Base-by-base conservation (phyloP, 768 basidiomycete species). In the Pleurotus citrinopileatus region DNA sequence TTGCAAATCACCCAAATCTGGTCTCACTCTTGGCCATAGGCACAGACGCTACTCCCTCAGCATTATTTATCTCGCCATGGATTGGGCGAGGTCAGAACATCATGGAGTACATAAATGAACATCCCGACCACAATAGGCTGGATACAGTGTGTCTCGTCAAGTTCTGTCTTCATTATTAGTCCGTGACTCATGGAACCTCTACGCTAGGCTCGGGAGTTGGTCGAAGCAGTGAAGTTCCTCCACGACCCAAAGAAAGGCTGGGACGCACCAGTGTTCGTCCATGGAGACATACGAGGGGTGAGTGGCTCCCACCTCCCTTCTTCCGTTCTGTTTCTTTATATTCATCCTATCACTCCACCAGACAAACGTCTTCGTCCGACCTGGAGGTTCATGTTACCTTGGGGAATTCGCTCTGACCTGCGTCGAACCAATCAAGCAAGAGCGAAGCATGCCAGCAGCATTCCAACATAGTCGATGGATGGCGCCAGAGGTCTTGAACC, bases 381-480 rank as follows among this genome's bases (percentile, higher is more conserved):
- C 48, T 2, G 48, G 34, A 34, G 48, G 48, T 23, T 51, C 48
- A 29, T 51, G 48, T 9, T 51, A 38, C 23, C 48, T 51, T 20
- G 48, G 48, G n/a, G 48, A 51, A 32, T 51, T 51, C 27, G 29
- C 48, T 34, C 32, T 51, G 32, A 51, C 48, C 23, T 51, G 48
- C n/a, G 34, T 37, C 29, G 48, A 51, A n/a, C 48, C 48, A 6
- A n/a, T 51, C 34, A 34, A 51, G 15, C 8, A 36, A 23, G 48
- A 51, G 9, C 48, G 19, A 9, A 36, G 9, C 48, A 51, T 37
- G 34, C 48, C 48, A 8, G 48, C 48, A 12, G 34, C 48, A 9
- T 37, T 51, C 34, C n/a, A 37, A 23, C 34, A 37, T 34, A 19
- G n/a, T 22, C 48, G 48, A 2, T 51, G 48, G 48, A 37, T 37